These are phyloP conservation scores for Micractinium sp. DNA, from an alignment of 139 green algal genomes.

Conservation along the genomic window DNA sequence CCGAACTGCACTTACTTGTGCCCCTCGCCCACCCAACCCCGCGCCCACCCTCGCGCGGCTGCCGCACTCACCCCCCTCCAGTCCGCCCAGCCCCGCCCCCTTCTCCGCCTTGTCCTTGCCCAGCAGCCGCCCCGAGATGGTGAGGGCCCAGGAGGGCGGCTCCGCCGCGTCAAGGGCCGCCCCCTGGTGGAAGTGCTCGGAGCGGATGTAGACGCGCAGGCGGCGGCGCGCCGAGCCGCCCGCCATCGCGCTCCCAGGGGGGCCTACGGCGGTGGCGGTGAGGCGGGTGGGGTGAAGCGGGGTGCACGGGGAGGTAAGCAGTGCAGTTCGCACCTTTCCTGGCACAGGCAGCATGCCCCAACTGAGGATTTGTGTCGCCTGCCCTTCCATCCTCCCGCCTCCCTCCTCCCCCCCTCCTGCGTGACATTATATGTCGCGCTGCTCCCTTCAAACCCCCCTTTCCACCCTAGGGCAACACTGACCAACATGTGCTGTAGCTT, in stretches of 20 bases:
- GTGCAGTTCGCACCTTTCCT: too few relatives aligned
- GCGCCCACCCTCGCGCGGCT: not conserved
- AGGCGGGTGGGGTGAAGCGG: too few relatives aligned
- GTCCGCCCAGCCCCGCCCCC: not conserved
- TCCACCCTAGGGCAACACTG: not conserved
- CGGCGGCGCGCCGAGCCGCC: conserved; percentile 39
- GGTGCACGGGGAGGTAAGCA: too few relatives aligned
- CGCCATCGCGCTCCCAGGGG: conserved; percentile 16
- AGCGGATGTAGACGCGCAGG: conserved; percentile 71
- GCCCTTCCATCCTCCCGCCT: not conserved
- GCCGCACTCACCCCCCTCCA: not conserved
- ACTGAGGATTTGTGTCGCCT: too few relatives aligned
- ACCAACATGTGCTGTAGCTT: not conserved
- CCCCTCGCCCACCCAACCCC: not conserved
- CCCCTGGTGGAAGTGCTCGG: conserved; percentile 50
- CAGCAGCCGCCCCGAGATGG: conserved; percentile 26
- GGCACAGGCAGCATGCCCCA: too few relatives aligned
- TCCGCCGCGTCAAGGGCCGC: not conserved
- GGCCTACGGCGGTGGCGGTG: not conserved
- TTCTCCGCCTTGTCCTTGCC: conserved; percentile 29
- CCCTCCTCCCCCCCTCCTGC: not conserved
- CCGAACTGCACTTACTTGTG: too few relatives aligned
- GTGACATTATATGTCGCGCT: too few relatives aligned
- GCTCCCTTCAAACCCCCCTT: not conserved
- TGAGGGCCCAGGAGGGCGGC: conserved; percentile 37